Percentiles rank a stretch among this genome's conserved stretches.
phyloP scores from a whole-genome alignment of 306 rosid genomes.

The Ziziphus jujuba region DNA sequence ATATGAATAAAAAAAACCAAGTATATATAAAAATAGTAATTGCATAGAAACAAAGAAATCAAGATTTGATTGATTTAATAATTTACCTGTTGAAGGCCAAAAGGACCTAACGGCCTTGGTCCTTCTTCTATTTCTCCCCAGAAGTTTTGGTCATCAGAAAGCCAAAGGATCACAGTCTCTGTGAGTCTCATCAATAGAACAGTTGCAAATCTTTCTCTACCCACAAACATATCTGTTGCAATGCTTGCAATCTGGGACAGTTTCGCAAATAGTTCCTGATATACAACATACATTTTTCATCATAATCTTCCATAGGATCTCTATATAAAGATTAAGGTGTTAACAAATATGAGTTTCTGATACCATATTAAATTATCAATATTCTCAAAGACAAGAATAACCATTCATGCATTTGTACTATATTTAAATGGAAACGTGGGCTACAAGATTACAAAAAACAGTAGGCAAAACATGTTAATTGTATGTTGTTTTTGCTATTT shows the following conservation, averaged over 20 bases:
- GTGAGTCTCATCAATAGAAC: conserved; percentile 78
- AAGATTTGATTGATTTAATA: background rate
- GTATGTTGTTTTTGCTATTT: too few relatives aligned
- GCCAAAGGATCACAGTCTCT: conserved; percentile 83
- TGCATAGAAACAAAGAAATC: background rate
- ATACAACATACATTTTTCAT: background rate
- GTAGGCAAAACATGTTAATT: too few relatives aligned
- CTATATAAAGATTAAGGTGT: too few relatives aligned
- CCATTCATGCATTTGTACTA: too few relatives aligned
- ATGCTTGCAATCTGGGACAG: conserved; percentile 59
- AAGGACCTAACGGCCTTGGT: conserved; percentile 66
- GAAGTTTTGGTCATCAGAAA: conserved; percentile 80
- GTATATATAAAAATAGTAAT: background rate
- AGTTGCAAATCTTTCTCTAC: conserved; percentile 88
- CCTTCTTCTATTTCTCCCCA: conserved; percentile 85
- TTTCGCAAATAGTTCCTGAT: conserved; percentile 61
- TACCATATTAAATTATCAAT: too few relatives aligned
- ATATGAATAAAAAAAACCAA: background rate
- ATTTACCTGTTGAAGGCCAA: conserved; percentile 89
- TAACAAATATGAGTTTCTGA: too few relatives aligned
- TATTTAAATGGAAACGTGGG: too few relatives aligned
- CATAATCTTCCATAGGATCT: background rate
- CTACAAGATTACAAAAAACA: too few relatives aligned
- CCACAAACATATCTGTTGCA: conserved; percentile 75
- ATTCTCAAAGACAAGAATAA: too few relatives aligned